These are phyloP conservation scores for Colletotrichum abscissum DNA, from an alignment of 2,329 filamentous ascomycete species.

Conservation along the genomic window DNA sequence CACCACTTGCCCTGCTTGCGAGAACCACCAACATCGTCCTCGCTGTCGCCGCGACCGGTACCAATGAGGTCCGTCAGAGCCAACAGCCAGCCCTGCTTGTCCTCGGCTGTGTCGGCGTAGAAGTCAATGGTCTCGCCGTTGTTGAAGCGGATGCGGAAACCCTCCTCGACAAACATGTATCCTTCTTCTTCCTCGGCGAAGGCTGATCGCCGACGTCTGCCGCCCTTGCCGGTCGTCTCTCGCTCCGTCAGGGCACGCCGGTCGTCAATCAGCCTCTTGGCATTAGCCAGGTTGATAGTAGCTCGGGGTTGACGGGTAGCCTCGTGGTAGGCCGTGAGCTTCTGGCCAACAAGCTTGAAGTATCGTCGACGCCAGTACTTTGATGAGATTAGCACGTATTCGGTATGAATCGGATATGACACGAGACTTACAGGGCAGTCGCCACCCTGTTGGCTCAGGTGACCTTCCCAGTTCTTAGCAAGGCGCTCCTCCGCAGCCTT, in stretches of 20 bases:
- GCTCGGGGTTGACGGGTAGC: constrained; percentile 93
- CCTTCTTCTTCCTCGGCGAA: constrained; percentile 99
- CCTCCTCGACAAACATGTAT: constrained; percentile 99
- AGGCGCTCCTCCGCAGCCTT: constrained; percentile 87
- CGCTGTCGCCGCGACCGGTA: constrained; percentile 56
- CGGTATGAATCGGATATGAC: constrained; percentile 32
- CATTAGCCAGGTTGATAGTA: constrained; percentile 95
- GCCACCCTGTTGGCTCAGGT: constrained; percentile 94
- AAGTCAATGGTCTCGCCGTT: constrained; percentile 99
- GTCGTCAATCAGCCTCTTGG: constrained; percentile 93
- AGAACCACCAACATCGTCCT: constrained; percentile 55
- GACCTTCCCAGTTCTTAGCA: constrained; percentile 84
- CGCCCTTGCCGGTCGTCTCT: constrained; percentile 80
- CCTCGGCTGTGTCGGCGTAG: constrained; percentile 87
- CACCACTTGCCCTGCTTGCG: constrained; percentile 72
- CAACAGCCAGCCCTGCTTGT: constrained; percentile 96
- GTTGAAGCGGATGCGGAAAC: constrained; percentile 97
- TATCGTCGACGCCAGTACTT: constrained; percentile 98
- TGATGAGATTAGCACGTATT: constrained; percentile 49
- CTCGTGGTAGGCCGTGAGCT: constrained; percentile 96
- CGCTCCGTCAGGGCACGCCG: constrained; percentile 85
- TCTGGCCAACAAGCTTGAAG: constrained; percentile 92
- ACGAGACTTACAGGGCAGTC: constrained; percentile 87
- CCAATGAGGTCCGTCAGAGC: constrained; percentile 79
- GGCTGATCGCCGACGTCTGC: constrained; percentile 88